These are phyloP conservation scores for Carnegiea gigantea DNA, from an alignment of 179 eudicot species.

Conservation along the genomic window DNA sequence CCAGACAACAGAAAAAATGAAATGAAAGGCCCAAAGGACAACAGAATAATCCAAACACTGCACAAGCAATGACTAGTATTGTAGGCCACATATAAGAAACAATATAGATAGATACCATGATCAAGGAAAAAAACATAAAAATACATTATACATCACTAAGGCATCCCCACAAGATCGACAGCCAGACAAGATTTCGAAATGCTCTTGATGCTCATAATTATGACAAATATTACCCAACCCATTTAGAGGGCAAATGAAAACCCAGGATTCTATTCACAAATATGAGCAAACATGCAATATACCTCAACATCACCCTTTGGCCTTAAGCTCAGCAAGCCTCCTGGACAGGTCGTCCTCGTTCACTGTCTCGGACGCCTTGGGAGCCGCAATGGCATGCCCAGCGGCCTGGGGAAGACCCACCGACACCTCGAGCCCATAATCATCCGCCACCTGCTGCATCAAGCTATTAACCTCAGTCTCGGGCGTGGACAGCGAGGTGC, in stretches of 20 bases:
- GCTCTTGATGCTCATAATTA: no score
- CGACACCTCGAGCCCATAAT: conserved; percentile 44
- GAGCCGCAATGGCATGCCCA: conserved; percentile 33
- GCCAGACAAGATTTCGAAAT: no score
- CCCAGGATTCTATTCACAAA: conserved; percentile 22
- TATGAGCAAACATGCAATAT: not conserved
- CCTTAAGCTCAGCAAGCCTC: conserved; percentile 51
- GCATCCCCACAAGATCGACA: no score
- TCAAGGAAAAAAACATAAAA: no score
- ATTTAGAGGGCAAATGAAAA: not conserved
- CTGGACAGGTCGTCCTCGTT: conserved; percentile 46
- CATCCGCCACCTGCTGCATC: conserved; percentile 56
- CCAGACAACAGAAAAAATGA: no score
- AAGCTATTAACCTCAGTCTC: conserved; percentile 45
- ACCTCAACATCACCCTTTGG: conserved; percentile 33
- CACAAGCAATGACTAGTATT: no score
- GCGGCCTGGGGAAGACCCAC: conserved; percentile 51
- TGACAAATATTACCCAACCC: not conserved
- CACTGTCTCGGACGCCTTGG: conserved; percentile 38
- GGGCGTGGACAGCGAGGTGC: conserved; percentile 48
- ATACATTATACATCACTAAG: no score
- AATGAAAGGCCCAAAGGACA: no score
- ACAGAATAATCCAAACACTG: no score
- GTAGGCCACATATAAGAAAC: no score
- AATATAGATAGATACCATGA: no score